Evolutionary conservation across 495 filamentous ascomycete genomes (phyloP), one percentile per base, ranked within the genome.

Genomic region (Neurospora sp.): DNA sequence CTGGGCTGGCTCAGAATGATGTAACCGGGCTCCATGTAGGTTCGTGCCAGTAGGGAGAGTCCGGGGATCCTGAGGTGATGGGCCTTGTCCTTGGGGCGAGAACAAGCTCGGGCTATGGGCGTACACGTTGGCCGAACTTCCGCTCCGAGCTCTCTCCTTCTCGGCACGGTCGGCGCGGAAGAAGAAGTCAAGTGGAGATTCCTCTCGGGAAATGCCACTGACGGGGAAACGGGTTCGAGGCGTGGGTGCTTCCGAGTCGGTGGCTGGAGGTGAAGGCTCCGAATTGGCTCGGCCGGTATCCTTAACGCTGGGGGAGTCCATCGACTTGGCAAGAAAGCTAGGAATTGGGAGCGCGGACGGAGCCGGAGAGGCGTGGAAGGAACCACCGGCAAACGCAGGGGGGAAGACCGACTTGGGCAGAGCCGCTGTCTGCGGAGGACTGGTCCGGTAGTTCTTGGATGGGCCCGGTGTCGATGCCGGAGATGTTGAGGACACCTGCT

Each of bases 321-420:
- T 84, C 0, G 93, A 91, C 71, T 90, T 94, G n/a, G 92, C 92
- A 70, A 97, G 88, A 79, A 97, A 97, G 79, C 90, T 96, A 2
- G 96, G 96, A 53, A 97, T 92, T 0, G 96, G 96, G 6, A 99
- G 87, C n/a, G 93, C 89, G 4, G 94, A 95, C 3, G 96, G 92
- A 3, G 94, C 94, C 16, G 96, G 96, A 3, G 96, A 99, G 12
- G 93, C 92, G 79, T 98, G 95, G 81, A 99, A 99, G 0, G 93
- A 96, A 18, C 94, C 92, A 18, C 96, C 96, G 16, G 96, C 96
- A 81, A 97, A 99, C 72, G 93, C 86, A 73, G 87, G 78, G 59
- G 84, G 86, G 20, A 87, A 82, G 9, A 76, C 72, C 16, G 82
- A 74, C 71, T 83, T 82, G 16, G 79, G 68, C 27, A 65, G 53